These are phyloP conservation scores for Cicer cuneatum DNA, from an alignment of 306 rosid genomes.

Conservation along the genomic window DNA sequence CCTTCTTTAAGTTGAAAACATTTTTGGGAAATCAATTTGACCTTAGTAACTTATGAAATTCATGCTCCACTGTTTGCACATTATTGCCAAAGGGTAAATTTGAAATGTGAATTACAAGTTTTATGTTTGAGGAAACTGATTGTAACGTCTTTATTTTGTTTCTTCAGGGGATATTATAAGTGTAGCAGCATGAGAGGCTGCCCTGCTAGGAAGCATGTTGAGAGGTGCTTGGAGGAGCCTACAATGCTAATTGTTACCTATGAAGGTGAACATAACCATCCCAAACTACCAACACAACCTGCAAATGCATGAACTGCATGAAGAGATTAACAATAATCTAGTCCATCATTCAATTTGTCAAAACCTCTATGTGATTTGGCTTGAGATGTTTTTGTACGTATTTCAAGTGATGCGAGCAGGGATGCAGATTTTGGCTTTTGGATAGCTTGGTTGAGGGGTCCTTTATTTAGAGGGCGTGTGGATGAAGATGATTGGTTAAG, in stretches of 20 bases:
- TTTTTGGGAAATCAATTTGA: constrained; percentile 13
- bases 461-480: constrained; percentile 47
- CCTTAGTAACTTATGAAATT: neutral
- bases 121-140: constrained; percentile 39
- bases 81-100: neutral
- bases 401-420: constrained; percentile 61
- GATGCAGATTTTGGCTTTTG: constrained; percentile 47
- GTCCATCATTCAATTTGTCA: constrained; percentile 43
- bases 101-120: constrained; percentile 10
- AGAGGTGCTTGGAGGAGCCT: constrained; percentile 94
- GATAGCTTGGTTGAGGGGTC: constrained; percentile 50
- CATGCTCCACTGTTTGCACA: constrained; percentile 17
- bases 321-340: constrained; percentile 51
- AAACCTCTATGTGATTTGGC: constrained; percentile 50
- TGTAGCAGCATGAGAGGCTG: constrained; percentile 99
- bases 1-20: constrained; percentile 30
- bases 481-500: constrained; percentile 42
- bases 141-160: constrained; percentile 1
- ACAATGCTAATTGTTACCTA: constrained; percentile 94
- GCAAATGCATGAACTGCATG: constrained; percentile 66
- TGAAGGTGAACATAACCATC: constrained; percentile 98
- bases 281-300: constrained; percentile 75
- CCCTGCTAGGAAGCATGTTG: constrained; percentile 99
- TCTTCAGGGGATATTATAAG: constrained; percentile 94
- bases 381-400: constrained; percentile 75